Base-by-base conservation (phyloP, 768 basidiomycete species). In the Pleurotus ostreatus region DNA sequence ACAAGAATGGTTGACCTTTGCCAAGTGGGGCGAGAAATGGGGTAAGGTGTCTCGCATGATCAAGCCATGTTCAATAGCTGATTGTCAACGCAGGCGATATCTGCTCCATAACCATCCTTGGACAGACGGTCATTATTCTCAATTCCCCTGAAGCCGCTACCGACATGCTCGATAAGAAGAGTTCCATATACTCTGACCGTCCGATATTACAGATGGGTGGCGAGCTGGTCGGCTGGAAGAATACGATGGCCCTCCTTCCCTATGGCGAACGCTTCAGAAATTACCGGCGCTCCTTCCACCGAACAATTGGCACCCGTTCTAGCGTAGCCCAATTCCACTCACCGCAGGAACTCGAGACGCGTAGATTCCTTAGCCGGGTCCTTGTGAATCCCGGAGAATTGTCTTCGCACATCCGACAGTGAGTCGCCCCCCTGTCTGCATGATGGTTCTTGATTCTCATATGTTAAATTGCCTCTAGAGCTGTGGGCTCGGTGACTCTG, bases 161-260 rank as follows among this genome's bases (percentile, higher is more conserved):
- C 56, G 82, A 85, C 52, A 75, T 88, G 70, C 72, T 87, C 48
- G 84, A 88, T 66, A 85, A 84, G 69, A 84, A 84, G 62, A 83
- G 82, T 58, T 73, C 80, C 23, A 76, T 81, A 43, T 87, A 86
- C 65, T 86, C 85, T 16, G 86, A 87, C 61, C 80, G 86, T n/a
- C 85, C 86, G 47, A 68, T 68, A 46, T 65, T 78, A 12, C 74
- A 76, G 56, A 78, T 81, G 80, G 80, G 74, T 34, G 81, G 80
- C 26, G 79, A 82, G 61, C 71, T 83, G 18, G 74, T 79, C 26
- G 81, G 81, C 40, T 83, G 81, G 81, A 82, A 80, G 57, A 78
- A 81, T 54, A 77, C 78, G 0, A 73, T 82, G 23, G 80, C 77
- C 18, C 73, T 83, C 45, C 65, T 82, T n/a, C 79, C 77, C n/a